A percentile compares a stretch with the other conserved stretches of the same genome.
Conservation (phyloP, 805 yeast genomes). For the Myxozyma melibiosi region DNA sequence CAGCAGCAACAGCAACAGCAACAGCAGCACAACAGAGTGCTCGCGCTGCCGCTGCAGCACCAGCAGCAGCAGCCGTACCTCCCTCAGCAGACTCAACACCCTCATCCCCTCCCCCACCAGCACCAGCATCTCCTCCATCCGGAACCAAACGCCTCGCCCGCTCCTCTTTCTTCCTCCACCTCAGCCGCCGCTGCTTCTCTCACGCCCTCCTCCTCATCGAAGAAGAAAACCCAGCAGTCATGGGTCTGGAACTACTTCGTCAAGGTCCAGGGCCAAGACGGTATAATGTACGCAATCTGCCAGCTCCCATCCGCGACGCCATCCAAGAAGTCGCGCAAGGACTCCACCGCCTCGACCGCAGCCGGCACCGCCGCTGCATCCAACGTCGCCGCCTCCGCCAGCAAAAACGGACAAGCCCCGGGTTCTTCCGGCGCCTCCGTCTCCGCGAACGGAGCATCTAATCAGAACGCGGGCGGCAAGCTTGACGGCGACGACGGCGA, state of each 20-base stretch:
- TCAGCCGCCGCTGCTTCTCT: neutral
- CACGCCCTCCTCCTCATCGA: neutral
- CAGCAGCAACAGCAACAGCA: slow-evolving; percentile 18
- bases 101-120: neutral
- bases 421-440: too few relatives aligned
- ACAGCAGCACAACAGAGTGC: slow-evolving; percentile 8
- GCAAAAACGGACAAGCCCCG: too few relatives aligned
- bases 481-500: slow-evolving; percentile 15
- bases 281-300: slow-evolving; percentile 29
- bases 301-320: slow-evolving; percentile 15
- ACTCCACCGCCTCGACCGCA: neutral
- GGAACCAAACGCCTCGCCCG: neutral
- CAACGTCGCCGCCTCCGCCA: too few relatives aligned
- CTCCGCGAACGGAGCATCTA: too few relatives aligned
- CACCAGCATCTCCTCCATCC: slow-evolving; percentile 3
- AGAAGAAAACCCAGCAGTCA: slow-evolving; percentile 25
- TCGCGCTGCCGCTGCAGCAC: slow-evolving; percentile 6
- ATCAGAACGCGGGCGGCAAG: too few relatives aligned
- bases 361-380: too few relatives aligned
- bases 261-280: slow-evolving; percentile 26
- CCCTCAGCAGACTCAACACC: slow-evolving; percentile 9
- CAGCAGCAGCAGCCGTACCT: slow-evolving; percentile 10
- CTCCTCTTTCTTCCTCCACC: neutral
- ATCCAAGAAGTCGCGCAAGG: slow-evolving; percentile 7
- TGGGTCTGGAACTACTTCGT: slow-evolving; percentile 34